Percentiles rank a stretch among this genome's conserved stretches.
Evolutionary conservation across 208 protist species (phyloP).

Genomic region (Trypanosomatidae sp.): DNA sequence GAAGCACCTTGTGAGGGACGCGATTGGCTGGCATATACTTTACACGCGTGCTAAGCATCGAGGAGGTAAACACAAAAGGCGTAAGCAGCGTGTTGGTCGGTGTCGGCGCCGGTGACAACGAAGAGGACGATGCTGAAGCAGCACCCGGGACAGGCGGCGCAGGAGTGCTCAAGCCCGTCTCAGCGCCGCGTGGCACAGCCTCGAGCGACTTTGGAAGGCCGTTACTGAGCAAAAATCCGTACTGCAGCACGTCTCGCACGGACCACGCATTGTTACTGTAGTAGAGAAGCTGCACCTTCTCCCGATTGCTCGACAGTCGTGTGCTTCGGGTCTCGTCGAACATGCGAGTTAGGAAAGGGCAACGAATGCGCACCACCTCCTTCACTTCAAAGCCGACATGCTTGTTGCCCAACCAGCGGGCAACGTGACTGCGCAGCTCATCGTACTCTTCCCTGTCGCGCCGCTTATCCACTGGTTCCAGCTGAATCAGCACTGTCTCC

Average conservation of each 20-base stretch:
- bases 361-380: conserved; percentile 46
- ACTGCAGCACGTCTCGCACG: conserved; percentile 44
- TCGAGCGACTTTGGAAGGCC: conserved; percentile 16
- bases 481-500: conserved; percentile 40
- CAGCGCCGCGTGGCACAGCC: conserved; percentile 4
- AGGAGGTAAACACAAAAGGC: conserved; percentile 62
- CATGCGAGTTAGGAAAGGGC: conserved; percentile 32
- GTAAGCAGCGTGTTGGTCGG: conserved; percentile 18
- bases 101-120: neutral
- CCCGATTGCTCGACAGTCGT: conserved; percentile 20
- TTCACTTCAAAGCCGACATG: conserved; percentile 42
- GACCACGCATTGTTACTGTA: conserved; percentile 76
- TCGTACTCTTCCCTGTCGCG: conserved; percentile 40
- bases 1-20: conserved; percentile 50
- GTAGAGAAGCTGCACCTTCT: conserved; percentile 66
- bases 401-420: conserved; percentile 38
- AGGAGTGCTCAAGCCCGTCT: conserved; percentile 17
- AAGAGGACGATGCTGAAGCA: neutral
- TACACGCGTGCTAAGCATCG: conserved; percentile 47
- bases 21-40: conserved; percentile 24
- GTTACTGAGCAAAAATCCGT: conserved; percentile 46
- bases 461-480: conserved; percentile 52
- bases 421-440: conserved; percentile 47
- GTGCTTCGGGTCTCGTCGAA: conserved; percentile 22
- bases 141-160: conserved; percentile 1